Percentiles rank a stretch among this genome's conserved stretches.
These are phyloP conservation scores for Sporothrix humicola DNA, from an alignment of 2,329 filamentous ascomycete genomes.

Conservation along the genomic window DNA sequence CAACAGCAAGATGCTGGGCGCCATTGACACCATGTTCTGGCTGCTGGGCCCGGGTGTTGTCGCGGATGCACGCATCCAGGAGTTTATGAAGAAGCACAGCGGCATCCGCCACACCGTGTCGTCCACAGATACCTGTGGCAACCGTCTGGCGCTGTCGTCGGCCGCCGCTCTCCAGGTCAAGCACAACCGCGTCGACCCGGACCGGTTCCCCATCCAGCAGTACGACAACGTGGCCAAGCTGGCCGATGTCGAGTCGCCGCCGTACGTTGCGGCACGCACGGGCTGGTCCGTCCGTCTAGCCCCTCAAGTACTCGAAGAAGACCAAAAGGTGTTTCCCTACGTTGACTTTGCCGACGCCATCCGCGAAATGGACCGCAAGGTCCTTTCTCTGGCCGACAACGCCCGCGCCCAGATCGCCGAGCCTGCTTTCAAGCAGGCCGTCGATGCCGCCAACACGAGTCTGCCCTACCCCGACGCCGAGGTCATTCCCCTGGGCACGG, in stretches of 20 bases:
- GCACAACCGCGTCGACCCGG: conserved; percentile 73
- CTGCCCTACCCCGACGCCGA: conserved; percentile 64
- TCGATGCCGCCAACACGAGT: conserved; percentile 62
- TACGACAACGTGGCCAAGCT: conserved; percentile 58
- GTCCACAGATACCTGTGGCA: conserved; percentile 73
- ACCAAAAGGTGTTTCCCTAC: conserved; percentile 54
- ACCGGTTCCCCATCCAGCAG: conserved; percentile 73
- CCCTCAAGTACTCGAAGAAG: conserved; percentile 54
- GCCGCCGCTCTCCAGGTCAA: conserved; percentile 70
- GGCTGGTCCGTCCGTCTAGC: conserved; percentile 56
- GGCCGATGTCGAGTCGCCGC: conserved; percentile 14
- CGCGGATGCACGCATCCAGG: conserved; percentile 64
- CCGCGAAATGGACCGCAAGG: conserved; percentile 48
- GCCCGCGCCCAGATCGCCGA: conserved; percentile 52
- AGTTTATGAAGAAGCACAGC: conserved; percentile 70
- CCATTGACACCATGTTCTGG: conserved; percentile 77
- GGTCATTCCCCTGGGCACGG: conserved; percentile 86
- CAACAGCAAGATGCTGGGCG: conserved; percentile 66
- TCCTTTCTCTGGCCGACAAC: conserved; percentile 59
- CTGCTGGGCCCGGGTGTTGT: conserved; percentile 73
- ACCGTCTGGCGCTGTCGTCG: conserved; percentile 73
- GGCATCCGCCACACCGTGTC: conserved; percentile 77
- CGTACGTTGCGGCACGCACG: conserved; percentile 50
- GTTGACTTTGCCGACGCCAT: conserved; percentile 56
- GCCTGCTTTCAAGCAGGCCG: conserved; percentile 54